Conservation (phyloP, 345 rosid species). For the Acer negundo region DNA sequence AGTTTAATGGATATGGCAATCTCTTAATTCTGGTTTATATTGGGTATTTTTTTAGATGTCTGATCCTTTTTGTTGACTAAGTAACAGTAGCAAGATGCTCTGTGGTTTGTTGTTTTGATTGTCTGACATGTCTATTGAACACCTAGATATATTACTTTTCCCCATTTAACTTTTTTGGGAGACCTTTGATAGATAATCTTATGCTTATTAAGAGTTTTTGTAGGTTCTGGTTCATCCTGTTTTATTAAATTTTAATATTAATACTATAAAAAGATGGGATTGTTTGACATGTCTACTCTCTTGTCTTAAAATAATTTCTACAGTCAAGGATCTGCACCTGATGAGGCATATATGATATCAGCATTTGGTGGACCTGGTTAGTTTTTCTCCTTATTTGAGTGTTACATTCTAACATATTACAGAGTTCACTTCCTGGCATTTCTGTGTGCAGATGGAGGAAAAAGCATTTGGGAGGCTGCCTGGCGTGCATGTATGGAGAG, state of each 20-base stretch:
- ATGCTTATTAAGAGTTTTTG: too few species aligned
- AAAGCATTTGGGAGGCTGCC: conserved; percentile 78
- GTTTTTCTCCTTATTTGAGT: conserved; percentile 27
- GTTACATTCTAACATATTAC: neutral
- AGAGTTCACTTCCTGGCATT: conserved; percentile 20
- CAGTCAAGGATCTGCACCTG: conserved; percentile 93
- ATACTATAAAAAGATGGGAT: neutral
- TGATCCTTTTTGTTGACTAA: neutral
- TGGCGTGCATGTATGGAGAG: conserved; percentile 74
- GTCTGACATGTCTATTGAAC: too few species aligned
- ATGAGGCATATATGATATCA: conserved; percentile 94
- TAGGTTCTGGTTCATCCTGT: neutral
- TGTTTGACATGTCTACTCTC: neutral
- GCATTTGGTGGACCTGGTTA: conserved; percentile 95
- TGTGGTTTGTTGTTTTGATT: too few species aligned
- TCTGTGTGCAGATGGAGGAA: conserved; percentile 67
- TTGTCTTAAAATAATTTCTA: conserved; percentile 28
- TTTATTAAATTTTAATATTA: neutral
- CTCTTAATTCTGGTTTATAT: neutral
- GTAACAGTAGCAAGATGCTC: neutral
- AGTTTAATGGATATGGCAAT: neutral
- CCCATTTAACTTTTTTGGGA: too few species aligned
- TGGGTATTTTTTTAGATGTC: neutral
- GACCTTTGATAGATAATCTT: too few species aligned
- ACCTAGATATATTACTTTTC: too few species aligned